Evolutionary conservation across 257 asterid species (phyloP).

Genomic region (Solanum sitiens): DNA sequence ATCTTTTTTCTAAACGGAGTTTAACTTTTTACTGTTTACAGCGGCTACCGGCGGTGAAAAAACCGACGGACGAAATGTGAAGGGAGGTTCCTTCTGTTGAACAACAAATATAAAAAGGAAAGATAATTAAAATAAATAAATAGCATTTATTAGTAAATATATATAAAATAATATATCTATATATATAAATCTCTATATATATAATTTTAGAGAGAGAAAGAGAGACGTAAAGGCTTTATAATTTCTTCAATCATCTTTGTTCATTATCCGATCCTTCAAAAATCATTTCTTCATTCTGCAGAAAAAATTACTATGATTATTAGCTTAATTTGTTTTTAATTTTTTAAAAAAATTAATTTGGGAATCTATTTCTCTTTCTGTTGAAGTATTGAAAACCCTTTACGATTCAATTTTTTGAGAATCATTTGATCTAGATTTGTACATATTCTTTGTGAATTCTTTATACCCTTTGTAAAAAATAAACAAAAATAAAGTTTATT

Average conservation of each 20-base stretch:
- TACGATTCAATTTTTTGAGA: not conserved
- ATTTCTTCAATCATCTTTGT: slow-evolving; percentile 17
- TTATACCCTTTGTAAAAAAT: not conserved
- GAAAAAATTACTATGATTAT: not conserved
- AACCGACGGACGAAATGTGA: not conserved
- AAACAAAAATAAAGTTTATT: not conserved
- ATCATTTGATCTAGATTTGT: slow-evolving; percentile 9
- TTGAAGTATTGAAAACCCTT: not conserved
- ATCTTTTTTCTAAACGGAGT: not conserved
- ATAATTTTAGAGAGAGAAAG: not conserved
- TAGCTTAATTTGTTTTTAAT: not conserved
- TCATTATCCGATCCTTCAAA: slow-evolving; percentile 35
- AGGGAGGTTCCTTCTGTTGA: not conserved
- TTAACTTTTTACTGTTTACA: not conserved
- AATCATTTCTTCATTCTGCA: slow-evolving; percentile 5
- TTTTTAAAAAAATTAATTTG: not conserved
- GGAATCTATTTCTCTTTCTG: slow-evolving; percentile 18
- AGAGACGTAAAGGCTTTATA: slow-evolving; percentile 39
- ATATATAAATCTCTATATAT: not conserved
- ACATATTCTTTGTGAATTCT: slow-evolving; percentile 20
- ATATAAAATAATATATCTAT: not conserved
- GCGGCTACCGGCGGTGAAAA: not conserved
- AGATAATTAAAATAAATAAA: not conserved
- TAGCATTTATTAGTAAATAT: not conserved
- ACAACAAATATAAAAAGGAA: not conserved